A percentile compares a stretch with the other conserved stretches of the same genome.
Evolutionary conservation across 805 yeast genomes (phyloP).

Genomic region (Candida morakotiae): DNA sequence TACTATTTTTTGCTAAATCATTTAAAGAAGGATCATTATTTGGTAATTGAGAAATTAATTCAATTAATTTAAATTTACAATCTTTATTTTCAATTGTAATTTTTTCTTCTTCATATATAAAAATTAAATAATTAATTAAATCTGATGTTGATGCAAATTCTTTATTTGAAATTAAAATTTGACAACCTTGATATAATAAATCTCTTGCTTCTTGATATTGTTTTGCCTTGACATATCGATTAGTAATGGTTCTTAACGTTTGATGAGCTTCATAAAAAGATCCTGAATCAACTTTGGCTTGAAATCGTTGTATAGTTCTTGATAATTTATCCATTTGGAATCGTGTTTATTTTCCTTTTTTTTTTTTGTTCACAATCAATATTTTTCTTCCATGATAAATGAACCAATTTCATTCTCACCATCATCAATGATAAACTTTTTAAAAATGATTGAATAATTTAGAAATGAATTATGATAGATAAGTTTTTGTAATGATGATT

Average conservation of each 20-base stretch:
- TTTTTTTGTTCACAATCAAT: slow-evolving; percentile 1
- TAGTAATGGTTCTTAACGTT: slow-evolving; percentile 83
- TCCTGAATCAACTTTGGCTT: slow-evolving; percentile 63
- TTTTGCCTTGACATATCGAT: slow-evolving; percentile 69
- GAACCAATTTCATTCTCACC: not conserved
- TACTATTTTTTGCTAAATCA: slow-evolving; percentile 62
- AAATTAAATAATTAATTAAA: slow-evolving; percentile 66
- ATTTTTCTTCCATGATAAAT: slow-evolving; percentile 1
- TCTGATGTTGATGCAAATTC: slow-evolving; percentile 84
- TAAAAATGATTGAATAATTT: not conserved
- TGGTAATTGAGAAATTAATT: slow-evolving; percentile 42
- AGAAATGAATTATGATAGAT: not conserved
- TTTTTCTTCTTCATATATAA: slow-evolving; percentile 54
- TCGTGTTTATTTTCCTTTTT: too few species aligned
- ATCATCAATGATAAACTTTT: too few species aligned
- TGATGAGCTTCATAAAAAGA: slow-evolving; percentile 96
- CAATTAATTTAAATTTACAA: slow-evolving; percentile 45
- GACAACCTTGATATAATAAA: slow-evolving; percentile 66
- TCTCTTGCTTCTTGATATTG: slow-evolving; percentile 71
- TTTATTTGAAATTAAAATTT: slow-evolving; percentile 59
- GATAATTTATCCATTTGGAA: slow-evolving; percentile 38
- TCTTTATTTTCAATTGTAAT: slow-evolving; percentile 32
- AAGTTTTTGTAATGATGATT: not conserved
- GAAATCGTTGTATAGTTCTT: slow-evolving; percentile 62
- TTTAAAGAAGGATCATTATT: slow-evolving; percentile 46